These are phyloP conservation scores for Entomortierella parvispora DNA, from an alignment of 192 early-diverging fungal species.

Conservation along the genomic window DNA sequence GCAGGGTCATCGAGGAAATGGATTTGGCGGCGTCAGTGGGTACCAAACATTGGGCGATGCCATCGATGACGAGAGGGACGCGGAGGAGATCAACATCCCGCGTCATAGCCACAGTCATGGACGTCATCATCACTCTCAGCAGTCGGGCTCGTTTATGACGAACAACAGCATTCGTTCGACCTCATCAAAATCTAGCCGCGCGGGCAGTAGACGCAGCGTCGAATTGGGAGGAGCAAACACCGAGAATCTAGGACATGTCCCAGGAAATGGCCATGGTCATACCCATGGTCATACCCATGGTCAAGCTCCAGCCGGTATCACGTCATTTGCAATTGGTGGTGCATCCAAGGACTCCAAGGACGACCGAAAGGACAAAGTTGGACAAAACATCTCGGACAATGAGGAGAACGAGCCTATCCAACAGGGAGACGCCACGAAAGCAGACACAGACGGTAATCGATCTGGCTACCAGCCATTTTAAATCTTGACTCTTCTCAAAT, in stretches of 20 bases:
- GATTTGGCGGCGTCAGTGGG: conserved; percentile 9
- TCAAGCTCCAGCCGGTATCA: background rate
- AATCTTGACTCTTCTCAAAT: no score
- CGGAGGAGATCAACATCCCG: conserved; percentile 45
- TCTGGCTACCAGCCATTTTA: background rate
- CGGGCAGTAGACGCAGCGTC: conserved; percentile 37
- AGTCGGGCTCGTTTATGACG: conserved; percentile 37
- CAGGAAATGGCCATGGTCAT: conserved; percentile 2
- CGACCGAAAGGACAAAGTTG: conserved; percentile 37
- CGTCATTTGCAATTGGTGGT: background rate
- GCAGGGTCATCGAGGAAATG: conserved; percentile 18
- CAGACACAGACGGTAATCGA: background rate
- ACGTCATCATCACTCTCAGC: conserved; percentile 28
- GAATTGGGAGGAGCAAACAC: conserved; percentile 12
- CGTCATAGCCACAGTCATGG: conserved; percentile 34
- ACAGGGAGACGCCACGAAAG: background rate
- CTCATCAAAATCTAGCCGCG: conserved; percentile 27
- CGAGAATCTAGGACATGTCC: background rate
- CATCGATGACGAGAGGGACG: conserved; percentile 41
- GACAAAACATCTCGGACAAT: conserved; percentile 29
- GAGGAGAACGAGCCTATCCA: conserved; percentile 17
- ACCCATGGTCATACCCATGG: background rate
- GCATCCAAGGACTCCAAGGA: conserved; percentile 35
- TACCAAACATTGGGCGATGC: conserved; percentile 38
- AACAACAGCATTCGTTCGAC: conserved; percentile 33